Conservation (phyloP, 805 yeast species). For the Yarrowia keelungensis region DNA sequence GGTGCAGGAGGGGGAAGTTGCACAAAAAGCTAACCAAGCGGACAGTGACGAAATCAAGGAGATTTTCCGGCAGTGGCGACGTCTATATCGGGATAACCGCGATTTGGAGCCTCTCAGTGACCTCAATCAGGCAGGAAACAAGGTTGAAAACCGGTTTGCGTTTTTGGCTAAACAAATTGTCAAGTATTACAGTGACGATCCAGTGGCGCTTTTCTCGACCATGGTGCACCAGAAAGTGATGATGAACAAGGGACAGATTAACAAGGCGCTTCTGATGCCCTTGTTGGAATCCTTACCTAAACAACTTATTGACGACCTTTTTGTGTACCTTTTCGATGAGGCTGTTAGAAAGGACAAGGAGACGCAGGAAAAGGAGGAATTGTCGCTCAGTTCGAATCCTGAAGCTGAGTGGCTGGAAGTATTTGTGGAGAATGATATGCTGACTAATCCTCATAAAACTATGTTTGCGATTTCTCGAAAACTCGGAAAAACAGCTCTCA, state of each 20-base stretch:
- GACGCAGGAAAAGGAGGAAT: not conserved
- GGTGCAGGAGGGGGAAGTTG: not conserved
- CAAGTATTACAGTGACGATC: not conserved
- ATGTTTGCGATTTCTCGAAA: not conserved
- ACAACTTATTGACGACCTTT: not conserved
- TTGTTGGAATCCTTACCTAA: not conserved
- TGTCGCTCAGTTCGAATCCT: not conserved
- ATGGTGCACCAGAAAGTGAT: conserved; percentile 29
- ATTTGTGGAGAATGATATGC: not conserved
- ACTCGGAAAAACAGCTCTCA: conserved; percentile 2
- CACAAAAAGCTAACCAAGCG: not conserved
- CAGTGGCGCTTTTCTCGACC: conserved; percentile 2
- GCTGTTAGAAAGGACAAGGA: not conserved
- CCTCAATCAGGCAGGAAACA: not conserved
- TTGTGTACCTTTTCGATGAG: conserved; percentile 11
- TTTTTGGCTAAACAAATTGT: conserved; percentile 12
- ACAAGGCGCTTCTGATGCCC: conserved; percentile 1
- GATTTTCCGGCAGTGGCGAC: conserved; percentile 24
- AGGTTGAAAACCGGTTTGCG: not conserved
- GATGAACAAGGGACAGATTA: not conserved
- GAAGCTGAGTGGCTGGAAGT: conserved; percentile 9
- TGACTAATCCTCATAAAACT: not conserved
- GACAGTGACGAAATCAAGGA: conserved; percentile 10
- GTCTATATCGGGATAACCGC: conserved; percentile 15
- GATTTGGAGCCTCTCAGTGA: not conserved